Evolutionary conservation across 108 stramenopile genomes (phyloP).

Genomic region (Discostella stelligeroides): DNA sequence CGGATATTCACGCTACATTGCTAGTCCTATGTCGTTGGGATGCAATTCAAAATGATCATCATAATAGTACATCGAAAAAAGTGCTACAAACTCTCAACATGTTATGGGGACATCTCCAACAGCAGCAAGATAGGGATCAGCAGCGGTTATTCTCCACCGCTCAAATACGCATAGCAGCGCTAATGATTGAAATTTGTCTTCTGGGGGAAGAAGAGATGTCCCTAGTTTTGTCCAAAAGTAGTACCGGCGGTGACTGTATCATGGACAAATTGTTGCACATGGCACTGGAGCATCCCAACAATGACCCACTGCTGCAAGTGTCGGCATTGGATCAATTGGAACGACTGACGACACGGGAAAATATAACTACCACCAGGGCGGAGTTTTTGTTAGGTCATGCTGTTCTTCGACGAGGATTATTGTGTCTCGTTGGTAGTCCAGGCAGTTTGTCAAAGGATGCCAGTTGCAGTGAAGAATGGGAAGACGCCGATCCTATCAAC

Average conservation of each 20-base stretch:
- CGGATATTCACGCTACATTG: conserved; percentile 32
- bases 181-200: conserved; percentile 44
- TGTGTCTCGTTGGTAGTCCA: conserved; percentile 26
- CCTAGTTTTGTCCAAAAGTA: conserved; percentile 3
- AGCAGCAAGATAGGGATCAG: conserved; percentile 13
- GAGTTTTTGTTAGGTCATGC: conserved; percentile 41
- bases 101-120: conserved; percentile 33
- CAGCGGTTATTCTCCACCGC: conserved; percentile 21
- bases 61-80: conserved; percentile 8
- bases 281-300: conserved; percentile 28
- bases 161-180: conserved; percentile 33
- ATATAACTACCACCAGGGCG: conserved; percentile 11
- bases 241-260: conserved; percentile 11
- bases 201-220: conserved; percentile 39
- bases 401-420: conserved; percentile 25
- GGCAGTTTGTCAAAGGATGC: conserved; percentile 15
- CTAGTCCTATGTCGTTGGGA: conserved; percentile 32
- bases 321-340: conserved; percentile 44
- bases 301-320: conserved; percentile 42
- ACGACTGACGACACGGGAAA: conserved; percentile 8
- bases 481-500: conserved; percentile 37
- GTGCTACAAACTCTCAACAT: conserved; percentile 7
- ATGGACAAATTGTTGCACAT: conserved; percentile 33
- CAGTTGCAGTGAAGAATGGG: not conserved
- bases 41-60: conserved; percentile 2